A percentile compares a stretch with the other conserved stretches of the same genome.
Conservation (phyloP, 805 yeast species). For the Ogataea sp. region DNA sequence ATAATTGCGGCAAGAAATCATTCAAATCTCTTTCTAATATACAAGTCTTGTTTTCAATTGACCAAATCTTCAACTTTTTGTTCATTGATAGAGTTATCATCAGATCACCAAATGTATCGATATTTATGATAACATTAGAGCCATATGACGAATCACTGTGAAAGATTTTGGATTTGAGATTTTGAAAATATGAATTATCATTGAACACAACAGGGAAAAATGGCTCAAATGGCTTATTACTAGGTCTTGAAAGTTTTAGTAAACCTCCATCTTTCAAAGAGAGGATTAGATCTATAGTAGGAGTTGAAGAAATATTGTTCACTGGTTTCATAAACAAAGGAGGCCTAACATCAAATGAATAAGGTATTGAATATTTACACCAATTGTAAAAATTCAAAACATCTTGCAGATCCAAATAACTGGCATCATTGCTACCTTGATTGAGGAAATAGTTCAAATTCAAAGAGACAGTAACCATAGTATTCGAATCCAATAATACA, state of each 20-base stretch:
- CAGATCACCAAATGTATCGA: conserved; percentile 6
- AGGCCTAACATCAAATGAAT: conserved; percentile 46
- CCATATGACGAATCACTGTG: conserved; percentile 6
- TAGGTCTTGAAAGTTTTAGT: conserved; percentile 38
- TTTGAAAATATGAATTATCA: conserved; percentile 39
- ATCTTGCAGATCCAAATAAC: conserved; percentile 1
- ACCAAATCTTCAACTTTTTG: conserved; percentile 54
- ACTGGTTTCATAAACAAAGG: conserved; percentile 39
- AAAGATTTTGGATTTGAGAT: conserved; percentile 22
- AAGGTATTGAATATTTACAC: conserved; percentile 65
- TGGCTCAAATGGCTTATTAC: conserved; percentile 6
- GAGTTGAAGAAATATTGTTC: no score
- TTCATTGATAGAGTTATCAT: conserved; percentile 43
- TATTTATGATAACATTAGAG: conserved; percentile 14
- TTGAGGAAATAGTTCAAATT: conserved; percentile 34
- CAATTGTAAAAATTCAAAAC: conserved; percentile 36
- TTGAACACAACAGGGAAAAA: conserved; percentile 33
- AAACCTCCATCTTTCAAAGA: conserved; percentile 75
- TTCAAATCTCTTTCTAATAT: conserved; percentile 15
- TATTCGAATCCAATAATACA: conserved; percentile 41
- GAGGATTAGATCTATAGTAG: conserved; percentile 42
- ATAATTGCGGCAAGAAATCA: conserved; percentile 11
- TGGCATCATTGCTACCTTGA: conserved; percentile 4
- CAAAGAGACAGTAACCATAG: conserved; percentile 42
- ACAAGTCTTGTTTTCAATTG: conserved; percentile 27